Conservation (phyloP, 495 filamentous ascomycete species). For the Chaetomium tenue region DNA sequence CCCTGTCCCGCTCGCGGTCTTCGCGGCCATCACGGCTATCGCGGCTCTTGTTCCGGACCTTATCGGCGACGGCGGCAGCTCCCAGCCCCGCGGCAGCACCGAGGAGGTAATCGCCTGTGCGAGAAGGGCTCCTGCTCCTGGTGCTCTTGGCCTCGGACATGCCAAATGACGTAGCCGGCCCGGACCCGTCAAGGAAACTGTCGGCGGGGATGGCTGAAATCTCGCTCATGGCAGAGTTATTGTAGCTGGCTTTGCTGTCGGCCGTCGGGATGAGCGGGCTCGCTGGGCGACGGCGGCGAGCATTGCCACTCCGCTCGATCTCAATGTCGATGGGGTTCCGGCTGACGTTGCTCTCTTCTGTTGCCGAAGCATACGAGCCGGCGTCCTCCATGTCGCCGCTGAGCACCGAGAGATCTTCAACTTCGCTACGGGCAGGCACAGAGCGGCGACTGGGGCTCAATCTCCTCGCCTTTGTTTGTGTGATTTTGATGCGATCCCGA, state of each 20-base stretch:
- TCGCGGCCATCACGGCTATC: conserved; percentile 13
- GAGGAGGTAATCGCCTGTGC: conserved; percentile 37
- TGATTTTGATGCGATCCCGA: conserved; percentile 69
- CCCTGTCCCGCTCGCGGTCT: conserved; percentile 33
- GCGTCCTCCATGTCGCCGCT: conserved; percentile 54
- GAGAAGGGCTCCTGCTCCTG: conserved; percentile 39
- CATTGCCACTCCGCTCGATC: conserved; percentile 47
- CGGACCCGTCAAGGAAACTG: conserved; percentile 77
- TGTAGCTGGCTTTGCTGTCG: conserved; percentile 60
- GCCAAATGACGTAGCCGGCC: conserved; percentile 31
- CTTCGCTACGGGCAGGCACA: conserved; percentile 50
- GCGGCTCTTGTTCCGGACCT: conserved; percentile 45
- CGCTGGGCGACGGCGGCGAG: conserved; percentile 50
- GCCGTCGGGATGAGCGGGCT: conserved; percentile 55
- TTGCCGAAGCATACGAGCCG: conserved; percentile 67
- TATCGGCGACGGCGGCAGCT: conserved; percentile 51
- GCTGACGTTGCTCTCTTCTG: conserved; percentile 71
- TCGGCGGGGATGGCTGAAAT: conserved; percentile 89
- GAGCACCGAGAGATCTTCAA: conserved; percentile 45
- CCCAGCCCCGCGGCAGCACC: conserved; percentile 40
- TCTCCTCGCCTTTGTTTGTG: conserved; percentile 62
- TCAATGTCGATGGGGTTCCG: conserved; percentile 82
- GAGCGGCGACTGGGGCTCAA: conserved; percentile 56
- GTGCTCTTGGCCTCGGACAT: conserved; percentile 39
- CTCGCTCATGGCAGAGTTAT: conserved; percentile 64